Evolutionary conservation across 805 yeast genomes (phyloP).

Genomic region (Nematodospora valgi): DNA sequence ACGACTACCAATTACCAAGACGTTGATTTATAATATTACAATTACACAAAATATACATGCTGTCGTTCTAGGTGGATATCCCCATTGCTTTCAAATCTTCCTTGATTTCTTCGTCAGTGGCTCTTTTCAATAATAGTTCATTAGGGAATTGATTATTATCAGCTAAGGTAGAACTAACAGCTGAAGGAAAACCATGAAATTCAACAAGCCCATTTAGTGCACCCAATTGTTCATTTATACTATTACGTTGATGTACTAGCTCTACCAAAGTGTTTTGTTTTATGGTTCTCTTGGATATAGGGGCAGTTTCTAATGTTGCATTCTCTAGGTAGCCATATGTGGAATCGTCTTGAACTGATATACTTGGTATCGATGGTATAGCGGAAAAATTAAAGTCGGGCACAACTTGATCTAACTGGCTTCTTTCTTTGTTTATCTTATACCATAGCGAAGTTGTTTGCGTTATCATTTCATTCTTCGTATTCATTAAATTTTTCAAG

Average conservation of each 20-base stretch:
- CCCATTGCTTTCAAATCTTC: conserved; percentile 74
- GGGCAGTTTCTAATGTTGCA: conserved; percentile 1
- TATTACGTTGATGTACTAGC: conserved; percentile 63
- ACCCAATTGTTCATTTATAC: conserved; percentile 66
- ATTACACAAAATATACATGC: too few relatives aligned
- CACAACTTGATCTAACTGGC: conserved; percentile 68
- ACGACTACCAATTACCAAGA: too few relatives aligned
- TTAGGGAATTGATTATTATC: conserved; percentile 18
- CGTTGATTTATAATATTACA: too few relatives aligned
- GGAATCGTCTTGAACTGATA: conserved; percentile 12
- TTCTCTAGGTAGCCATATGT: neutral
- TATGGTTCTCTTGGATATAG: conserved; percentile 29
- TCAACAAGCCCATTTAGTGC: conserved; percentile 62
- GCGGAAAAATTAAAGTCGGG: conserved; percentile 49
- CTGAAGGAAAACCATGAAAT: conserved; percentile 81
- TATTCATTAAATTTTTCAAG: conserved; percentile 62
- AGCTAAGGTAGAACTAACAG: conserved; percentile 41
- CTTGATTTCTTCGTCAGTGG: conserved; percentile 67
- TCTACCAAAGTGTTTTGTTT: conserved; percentile 36
- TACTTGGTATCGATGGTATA: conserved; percentile 29
- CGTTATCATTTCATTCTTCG: conserved; percentile 60
- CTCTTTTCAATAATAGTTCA: conserved; percentile 48
- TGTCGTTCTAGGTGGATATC: conserved; percentile 23
- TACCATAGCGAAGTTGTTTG: conserved; percentile 87
- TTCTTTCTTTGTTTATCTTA: conserved; percentile 82